Evolutionary conservation across 305 asterid species (phyloP).

Genomic region (Coffea humblotiana): DNA sequence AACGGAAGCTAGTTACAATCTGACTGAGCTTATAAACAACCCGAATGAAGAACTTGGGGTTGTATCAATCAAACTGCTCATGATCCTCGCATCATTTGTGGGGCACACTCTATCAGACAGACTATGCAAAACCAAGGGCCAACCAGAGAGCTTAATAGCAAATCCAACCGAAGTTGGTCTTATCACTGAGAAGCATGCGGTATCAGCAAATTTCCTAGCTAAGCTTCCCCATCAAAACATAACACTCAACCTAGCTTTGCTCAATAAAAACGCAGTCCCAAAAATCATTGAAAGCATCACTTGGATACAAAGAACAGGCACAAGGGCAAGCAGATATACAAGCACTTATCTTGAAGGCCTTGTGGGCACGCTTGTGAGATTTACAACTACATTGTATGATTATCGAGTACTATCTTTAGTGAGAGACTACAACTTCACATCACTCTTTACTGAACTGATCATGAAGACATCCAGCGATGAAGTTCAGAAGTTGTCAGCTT

Average conservation of each 20-base stretch:
- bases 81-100: constrained; percentile 53
- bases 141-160: constrained; percentile 57
- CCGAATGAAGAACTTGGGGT: constrained; percentile 60
- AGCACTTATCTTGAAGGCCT: constrained; percentile 73
- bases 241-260: constrained; percentile 64
- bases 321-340: constrained; percentile 61
- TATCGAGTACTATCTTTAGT: constrained; percentile 54
- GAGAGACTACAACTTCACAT: constrained; percentile 47
- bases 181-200: constrained; percentile 63
- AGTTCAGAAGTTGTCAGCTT: constrained; percentile 63
- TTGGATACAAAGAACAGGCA: constrained; percentile 55
- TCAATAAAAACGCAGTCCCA: constrained; percentile 41
- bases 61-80: constrained; percentile 53
- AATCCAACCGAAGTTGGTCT: constrained; percentile 39
- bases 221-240: constrained; percentile 82
- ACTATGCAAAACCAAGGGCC: constrained; percentile 69
- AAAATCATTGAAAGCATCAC: constrained; percentile 43
- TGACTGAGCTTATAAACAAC: constrained; percentile 64
- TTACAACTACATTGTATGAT: constrained; percentile 71
- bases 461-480: constrained; percentile 62
- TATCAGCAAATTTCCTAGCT: constrained; percentile 64
- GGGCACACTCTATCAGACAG: constrained; percentile 78
- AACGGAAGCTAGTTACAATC: constrained; percentile 57
- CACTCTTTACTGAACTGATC: constrained; percentile 57
- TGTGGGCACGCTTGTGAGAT: constrained; percentile 68